Evolutionary conservation across 2,329 filamentous ascomycete genomes (phyloP).

Genomic region (Aureobasidium mangrovei): DNA sequence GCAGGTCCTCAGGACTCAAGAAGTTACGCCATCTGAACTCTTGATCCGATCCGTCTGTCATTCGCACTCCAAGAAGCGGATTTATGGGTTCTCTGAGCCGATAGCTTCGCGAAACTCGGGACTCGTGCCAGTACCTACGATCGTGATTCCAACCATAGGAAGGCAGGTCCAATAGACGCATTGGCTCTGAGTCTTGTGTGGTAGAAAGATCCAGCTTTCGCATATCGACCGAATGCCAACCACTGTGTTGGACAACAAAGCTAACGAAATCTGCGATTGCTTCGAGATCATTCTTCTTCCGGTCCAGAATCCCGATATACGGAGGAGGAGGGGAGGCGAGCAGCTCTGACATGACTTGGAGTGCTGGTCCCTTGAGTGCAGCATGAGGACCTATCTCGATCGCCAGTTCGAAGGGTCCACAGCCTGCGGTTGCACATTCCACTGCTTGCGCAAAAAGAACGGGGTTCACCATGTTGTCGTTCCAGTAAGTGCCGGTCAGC

Average conservation of each 20-base stretch:
- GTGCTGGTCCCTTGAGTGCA: slow-evolving; percentile 33
- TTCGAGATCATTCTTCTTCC: slow-evolving; percentile 21
- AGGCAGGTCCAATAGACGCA: not conserved
- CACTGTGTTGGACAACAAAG: not conserved
- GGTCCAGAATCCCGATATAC: slow-evolving; percentile 14
- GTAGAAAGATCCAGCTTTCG: not conserved
- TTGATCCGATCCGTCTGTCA: not conserved
- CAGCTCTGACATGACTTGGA: slow-evolving; percentile 27
- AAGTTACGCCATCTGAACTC: slow-evolving; percentile 12
- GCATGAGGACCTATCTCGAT: slow-evolving; percentile 42
- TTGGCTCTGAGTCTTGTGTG: not conserved
- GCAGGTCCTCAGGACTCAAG: slow-evolving; percentile 12
- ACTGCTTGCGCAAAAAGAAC: slow-evolving; percentile 39
- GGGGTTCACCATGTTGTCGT: slow-evolving; percentile 36
- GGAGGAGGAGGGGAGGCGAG: not conserved
- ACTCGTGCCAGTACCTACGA: not conserved
- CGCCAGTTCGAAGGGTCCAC: slow-evolving; percentile 24
- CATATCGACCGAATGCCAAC: not conserved
- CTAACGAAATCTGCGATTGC: slow-evolving; percentile 17
- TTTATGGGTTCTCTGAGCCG: not conserved
- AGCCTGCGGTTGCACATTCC: not conserved
- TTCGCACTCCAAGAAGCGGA: slow-evolving; percentile 16
- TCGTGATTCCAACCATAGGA: not conserved
- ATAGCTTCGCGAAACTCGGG: not conserved
- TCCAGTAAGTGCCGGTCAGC: slow-evolving; percentile 31